Conservation (phyloP, 2,329 filamentous ascomycete species). For the Magnaporthiopsis poae region DNA sequence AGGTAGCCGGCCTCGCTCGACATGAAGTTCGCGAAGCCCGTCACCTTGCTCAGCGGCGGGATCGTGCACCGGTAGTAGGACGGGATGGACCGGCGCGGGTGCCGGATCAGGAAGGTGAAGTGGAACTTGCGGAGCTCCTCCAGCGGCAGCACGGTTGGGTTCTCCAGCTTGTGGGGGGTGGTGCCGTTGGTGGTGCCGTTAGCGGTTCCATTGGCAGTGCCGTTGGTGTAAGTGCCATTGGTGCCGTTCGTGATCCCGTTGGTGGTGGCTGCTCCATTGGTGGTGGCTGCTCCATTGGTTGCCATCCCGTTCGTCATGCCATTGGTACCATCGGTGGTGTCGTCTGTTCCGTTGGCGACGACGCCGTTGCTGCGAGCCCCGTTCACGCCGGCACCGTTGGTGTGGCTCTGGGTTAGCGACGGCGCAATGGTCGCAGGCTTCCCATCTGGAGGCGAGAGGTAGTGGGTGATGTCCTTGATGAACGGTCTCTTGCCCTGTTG, state of each 20-base stretch:
- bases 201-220: conserved; percentile 16
- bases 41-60: conserved; percentile 71
- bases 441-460: conserved; percentile 67
- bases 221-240: conserved; percentile 13
- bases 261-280: conserved; percentile 34
- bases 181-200: conserved; percentile 22
- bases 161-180: conserved; percentile 47
- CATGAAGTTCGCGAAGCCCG: conserved; percentile 79
- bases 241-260: conserved; percentile 48
- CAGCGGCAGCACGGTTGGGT: conserved; percentile 76
- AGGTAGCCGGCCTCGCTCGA: conserved; percentile 81
- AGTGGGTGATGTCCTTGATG: conserved; percentile 96
- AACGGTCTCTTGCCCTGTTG: conserved; percentile 78
- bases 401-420: conserved; percentile 48
- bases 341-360: conserved; percentile 11
- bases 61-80: conserved; percentile 92
- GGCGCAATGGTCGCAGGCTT: conserved; percentile 63
- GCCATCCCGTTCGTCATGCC: conserved; percentile 28
- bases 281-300: conserved; percentile 20
- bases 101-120: conserved; percentile 92
- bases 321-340: conserved; percentile 18
- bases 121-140: conserved; percentile 71
- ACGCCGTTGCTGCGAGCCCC: conserved; percentile 18
- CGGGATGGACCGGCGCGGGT: conserved; percentile 83
- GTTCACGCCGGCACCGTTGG: conserved; percentile 18